Base-by-base conservation (phyloP, 495 filamentous ascomycete species). In the Thermochaetoides thermophila region DNA sequence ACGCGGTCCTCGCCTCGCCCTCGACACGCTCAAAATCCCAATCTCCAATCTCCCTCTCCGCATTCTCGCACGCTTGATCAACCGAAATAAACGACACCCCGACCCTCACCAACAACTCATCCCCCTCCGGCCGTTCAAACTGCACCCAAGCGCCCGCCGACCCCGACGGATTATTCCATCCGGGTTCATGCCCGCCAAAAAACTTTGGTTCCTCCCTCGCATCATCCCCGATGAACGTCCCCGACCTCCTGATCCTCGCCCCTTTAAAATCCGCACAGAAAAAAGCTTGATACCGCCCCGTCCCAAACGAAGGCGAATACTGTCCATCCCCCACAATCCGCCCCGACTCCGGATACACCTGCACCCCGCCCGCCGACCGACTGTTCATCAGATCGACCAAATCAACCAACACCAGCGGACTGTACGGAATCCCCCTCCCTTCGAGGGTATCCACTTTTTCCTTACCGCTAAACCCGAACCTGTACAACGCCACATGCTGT, bases 181-280 rank as follows among this genome's bases (percentile, higher is more conserved):
- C 52, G 0, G 51, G 54, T 17, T 64, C 39, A 5, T 35, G 10
- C n/a, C 35, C 49, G 1, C 64, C 66, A 3, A 77, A 47, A 4
- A 50, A 53, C 14, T 75, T 57, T 3, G 50, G 52, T 28, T 59
- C 57, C n/a, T 60, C 60, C 1, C 49, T 61, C 2, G 44, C 54
- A 1, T 61, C 56, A 1, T 61, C 61, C 0, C 53, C 49, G 14
- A 61, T 48, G 27, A 72, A 73, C 3, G 59, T 57, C 39, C 71
- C 79, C 6, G 69, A 57, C 7, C 63, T 71, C n/a, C 66, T 63
- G 17, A 81, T 55, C 5, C 53, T 41, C 6, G 72, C 76, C 1
- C 76, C 76, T n/a, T 52, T 53, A 49, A 83, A 78, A 39, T 83
- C 78, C 10, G 68, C 69, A 36, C 78, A 83, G 44, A 78, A 73